phyloP scores from a whole-genome alignment of 2,329 filamentous ascomycete species.

The Helminthosporium solani region DNA sequence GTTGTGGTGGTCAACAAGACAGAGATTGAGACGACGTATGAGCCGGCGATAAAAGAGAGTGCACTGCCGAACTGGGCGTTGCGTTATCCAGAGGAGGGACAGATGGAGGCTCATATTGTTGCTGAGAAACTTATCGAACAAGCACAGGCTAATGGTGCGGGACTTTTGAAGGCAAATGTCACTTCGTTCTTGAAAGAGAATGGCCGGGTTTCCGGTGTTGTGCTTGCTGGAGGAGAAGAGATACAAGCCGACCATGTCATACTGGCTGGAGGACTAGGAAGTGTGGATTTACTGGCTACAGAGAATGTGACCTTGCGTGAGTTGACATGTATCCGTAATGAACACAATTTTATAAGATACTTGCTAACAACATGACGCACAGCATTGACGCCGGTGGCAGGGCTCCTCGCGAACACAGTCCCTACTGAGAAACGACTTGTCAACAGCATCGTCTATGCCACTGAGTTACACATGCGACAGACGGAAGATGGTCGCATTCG shows the following conservation, averaged over 20 bases:
- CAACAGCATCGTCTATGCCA: slow-evolving; percentile 1
- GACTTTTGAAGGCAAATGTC: slow-evolving; percentile 3
- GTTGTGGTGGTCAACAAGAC: slow-evolving; percentile 4
- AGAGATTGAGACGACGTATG: slow-evolving; percentile 3
- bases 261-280: slow-evolving; percentile 6
- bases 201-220: slow-evolving; percentile 5
- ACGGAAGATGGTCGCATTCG: slow-evolving; percentile 7
- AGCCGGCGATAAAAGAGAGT: neutral
- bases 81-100: slow-evolving; percentile 5
- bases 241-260: slow-evolving; percentile 6
- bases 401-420: slow-evolving; percentile 4
- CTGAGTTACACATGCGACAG: slow-evolving; percentile 6
- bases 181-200: slow-evolving; percentile 4
- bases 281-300: slow-evolving; percentile 4
- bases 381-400: slow-evolving; percentile 6
- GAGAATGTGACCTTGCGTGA: slow-evolving; percentile 6
- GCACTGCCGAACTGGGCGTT: slow-evolving; percentile 6
- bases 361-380: neutral
- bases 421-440: neutral
- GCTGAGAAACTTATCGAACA: slow-evolving; percentile 4
- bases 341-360: no score
- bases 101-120: slow-evolving; percentile 9
- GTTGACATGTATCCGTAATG: neutral
- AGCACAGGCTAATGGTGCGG: slow-evolving; percentile 3
- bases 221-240: slow-evolving; percentile 1